phyloP scores from a whole-genome alignment of 2,329 filamentous ascomycete genomes.

The Parastagonospora avenae region DNA sequence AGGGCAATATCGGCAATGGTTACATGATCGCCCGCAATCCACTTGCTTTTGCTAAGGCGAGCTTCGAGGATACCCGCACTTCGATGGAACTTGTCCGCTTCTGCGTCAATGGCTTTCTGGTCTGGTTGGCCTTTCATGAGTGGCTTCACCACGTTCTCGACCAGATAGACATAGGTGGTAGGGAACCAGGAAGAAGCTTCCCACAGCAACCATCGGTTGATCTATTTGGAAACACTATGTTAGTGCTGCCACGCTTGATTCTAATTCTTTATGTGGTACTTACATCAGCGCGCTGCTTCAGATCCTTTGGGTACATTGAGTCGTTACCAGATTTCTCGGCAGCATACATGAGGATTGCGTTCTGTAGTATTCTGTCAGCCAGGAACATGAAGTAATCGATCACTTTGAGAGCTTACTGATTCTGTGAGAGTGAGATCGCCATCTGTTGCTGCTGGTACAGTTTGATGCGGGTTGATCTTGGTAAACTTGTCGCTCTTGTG shows the following conservation, averaged over 20 bases:
- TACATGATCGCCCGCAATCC: slow-evolving; percentile 43
- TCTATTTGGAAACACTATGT: neutral
- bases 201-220: slow-evolving; percentile 52
- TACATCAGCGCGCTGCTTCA: slow-evolving; percentile 44
- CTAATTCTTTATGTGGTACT: neutral
- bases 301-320: slow-evolving; percentile 47
- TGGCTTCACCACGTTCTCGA: slow-evolving; percentile 50
- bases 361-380: slow-evolving; percentile 13
- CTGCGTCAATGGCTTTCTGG: slow-evolving; percentile 40
- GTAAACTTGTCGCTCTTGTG: slow-evolving; percentile 45
- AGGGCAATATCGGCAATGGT: slow-evolving; percentile 52
- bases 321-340: slow-evolving; percentile 40
- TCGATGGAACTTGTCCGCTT: slow-evolving; percentile 41
- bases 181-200: slow-evolving; percentile 50
- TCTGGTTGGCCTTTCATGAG: slow-evolving; percentile 45
- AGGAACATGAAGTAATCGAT: too few relatives aligned
- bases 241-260: neutral
- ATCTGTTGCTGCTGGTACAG: slow-evolving; percentile 48
- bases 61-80: slow-evolving; percentile 46
- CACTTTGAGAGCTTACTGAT: slow-evolving; percentile 18
- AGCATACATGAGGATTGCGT: slow-evolving; percentile 51
- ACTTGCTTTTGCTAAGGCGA: slow-evolving; percentile 46
- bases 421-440: slow-evolving; percentile 49
- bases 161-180: slow-evolving; percentile 49
- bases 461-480: slow-evolving; percentile 47